Evolutionary conservation across 805 yeast genomes (phyloP), one percentile per base, ranked within the genome.

Genomic region (Candida chauliodis): DNA sequence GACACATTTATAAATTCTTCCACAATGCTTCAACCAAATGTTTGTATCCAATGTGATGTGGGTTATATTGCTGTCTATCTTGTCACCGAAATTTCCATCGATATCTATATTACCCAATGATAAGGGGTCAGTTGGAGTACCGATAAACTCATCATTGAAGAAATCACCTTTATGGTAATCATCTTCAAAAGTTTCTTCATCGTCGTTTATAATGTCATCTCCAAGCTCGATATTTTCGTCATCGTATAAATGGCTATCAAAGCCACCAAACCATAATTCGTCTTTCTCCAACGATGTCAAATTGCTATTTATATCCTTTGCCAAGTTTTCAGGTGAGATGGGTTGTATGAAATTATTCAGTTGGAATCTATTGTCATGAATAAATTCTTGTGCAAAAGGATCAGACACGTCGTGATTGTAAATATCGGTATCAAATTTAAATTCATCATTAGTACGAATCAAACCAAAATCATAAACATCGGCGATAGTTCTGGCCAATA

Each of bases 1-100:
- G 9, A 82, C 73, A 48, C 86, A 77, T 54, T 84, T 84, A 61
- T 72, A 84, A 15, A 84, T 67, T 44, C 82, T 71, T 2, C 91
- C 95, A 55, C 89, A 83, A 51, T 83, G 90, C 50, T 84, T 81
- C 46, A 84, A 62, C 90, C 91, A 84, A 41, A 83, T 77, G 46
- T 85, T 84, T 2, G 93, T 84, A 58, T 84, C 95, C 40, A 84
- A 63, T 1, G 86, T 75, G 38, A 83, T 69, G 49, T 69, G 71
- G 0, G 86, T 79, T 16, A 76, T 52, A 13, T 71, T 55, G 9
- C 76, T 71, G 53, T 79, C 84, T 71, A 79, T 77, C 29, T 69
- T 59, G 33, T 72, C 74, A 4, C 82, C 80, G 25, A 79, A 56
- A 51, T 78, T 69, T 7, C 84, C 84, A 32, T 58, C 67, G 7